Evolutionary conservation across 768 basidiomycete species (phyloP), one percentile per base, ranked within the genome.

Genomic region (Inosperma sp.): DNA sequence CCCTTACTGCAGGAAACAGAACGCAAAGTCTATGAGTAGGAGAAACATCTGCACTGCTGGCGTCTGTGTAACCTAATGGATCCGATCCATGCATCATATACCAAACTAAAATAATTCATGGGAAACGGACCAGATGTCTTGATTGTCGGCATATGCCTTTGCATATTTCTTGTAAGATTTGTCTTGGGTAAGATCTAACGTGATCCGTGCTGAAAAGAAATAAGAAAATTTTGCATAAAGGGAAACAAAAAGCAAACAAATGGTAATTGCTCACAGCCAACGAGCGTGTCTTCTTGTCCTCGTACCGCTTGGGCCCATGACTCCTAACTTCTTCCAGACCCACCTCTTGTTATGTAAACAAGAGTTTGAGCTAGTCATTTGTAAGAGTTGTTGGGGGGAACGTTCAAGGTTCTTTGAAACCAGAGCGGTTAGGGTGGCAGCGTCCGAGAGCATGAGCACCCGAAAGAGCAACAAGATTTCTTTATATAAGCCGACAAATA

Each of bases 321-420:
- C 95, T n/a, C n/a, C n/a, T n/a, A n/a, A 97, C 70, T 93, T 95
- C 72, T 79, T 87, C 93, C 93, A 95, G n/a, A 83, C 76, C 88
- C 89, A 91, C 81, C 82, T 90, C 76, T 96, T 93, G 59, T 84
- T 78, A n/a, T n/a, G n/a, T n/a, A 60, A 92, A 82, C 51, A 99
- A 76, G 22, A 97, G 80, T 60, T 83, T 83, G 81, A 72, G 93
- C 73, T 74, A 94, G 62, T 90, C 89, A 66, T 94, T 93, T 34
- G 87, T 86, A 60, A 93, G 65, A 3, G 89, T 89, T 17, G 82
- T 89, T 3, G 93, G 93, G 13, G 91, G 89, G 81, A 94, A 93
- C 2, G 93, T 93, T 91, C 88, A 93, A n/a, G 89, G 92, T 9
- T 88, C 92, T 6, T 88, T 84, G 65, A 85, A 94, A 36, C 59